phyloP scores from a whole-genome alignment of 495 filamentous ascomycete species.

The Rusavskia elegans region DNA sequence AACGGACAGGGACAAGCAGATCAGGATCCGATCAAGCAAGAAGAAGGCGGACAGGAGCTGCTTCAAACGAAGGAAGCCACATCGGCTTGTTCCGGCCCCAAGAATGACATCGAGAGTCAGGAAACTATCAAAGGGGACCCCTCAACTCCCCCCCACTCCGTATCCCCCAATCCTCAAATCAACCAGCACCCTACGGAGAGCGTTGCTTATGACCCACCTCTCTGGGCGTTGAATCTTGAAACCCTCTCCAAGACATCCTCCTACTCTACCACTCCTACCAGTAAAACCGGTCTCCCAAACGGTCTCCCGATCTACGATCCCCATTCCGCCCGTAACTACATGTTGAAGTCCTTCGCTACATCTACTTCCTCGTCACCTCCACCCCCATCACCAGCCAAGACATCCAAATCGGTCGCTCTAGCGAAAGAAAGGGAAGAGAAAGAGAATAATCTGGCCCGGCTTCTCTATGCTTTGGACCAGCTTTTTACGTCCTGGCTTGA shows the following conservation, averaged over 20 bases:
- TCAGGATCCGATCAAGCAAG: not conserved
- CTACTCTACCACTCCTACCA: constrained; percentile 25
- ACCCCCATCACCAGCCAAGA: constrained; percentile 1
- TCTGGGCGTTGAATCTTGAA: constrained; percentile 73
- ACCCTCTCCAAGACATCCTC: constrained; percentile 28
- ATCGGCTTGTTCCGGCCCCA: not conserved
- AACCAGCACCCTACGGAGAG: constrained; percentile 5
- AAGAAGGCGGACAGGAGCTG: not conserved
- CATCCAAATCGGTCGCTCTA: constrained; percentile 8
- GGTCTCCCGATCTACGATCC: constrained; percentile 44
- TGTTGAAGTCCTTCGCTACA: constrained; percentile 18
- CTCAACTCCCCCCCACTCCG: not conserved
- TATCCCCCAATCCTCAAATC: not conserved
- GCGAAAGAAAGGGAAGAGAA: constrained; percentile 35
- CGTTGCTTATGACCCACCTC: constrained; percentile 29
- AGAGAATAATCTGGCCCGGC: constrained; percentile 46
- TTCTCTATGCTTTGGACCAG: constrained; percentile 51
- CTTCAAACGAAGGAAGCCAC: not conserved
- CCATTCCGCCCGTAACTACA: constrained; percentile 23
- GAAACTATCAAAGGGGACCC: constrained; percentile 18
- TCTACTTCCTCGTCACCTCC: constrained; percentile 1
- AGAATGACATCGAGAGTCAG: constrained; percentile 9
- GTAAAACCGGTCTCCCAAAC: constrained; percentile 38
- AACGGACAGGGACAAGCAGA: not conserved
- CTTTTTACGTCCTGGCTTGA: constrained; percentile 55